phyloP scores from a whole-genome alignment of 768 basidiomycete genomes.

The Russula compacta region DNA sequence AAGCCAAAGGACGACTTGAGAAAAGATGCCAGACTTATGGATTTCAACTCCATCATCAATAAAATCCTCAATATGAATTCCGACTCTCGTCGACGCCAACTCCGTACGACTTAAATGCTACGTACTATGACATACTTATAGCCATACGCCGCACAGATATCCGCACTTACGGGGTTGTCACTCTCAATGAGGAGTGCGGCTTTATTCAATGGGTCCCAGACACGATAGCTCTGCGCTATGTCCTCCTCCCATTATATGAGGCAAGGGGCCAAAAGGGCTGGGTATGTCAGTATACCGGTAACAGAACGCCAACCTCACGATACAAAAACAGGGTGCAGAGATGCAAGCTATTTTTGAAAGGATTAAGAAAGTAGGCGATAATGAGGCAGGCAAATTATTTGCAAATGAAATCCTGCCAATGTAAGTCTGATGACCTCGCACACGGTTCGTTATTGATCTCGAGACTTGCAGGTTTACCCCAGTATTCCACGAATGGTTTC shows the following conservation, averaged over 20 bases:
- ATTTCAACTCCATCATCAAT: constrained; percentile 96
- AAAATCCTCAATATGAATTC: constrained; percentile 90
- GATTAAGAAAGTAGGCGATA: constrained; percentile 43
- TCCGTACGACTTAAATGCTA: constrained; percentile 48
- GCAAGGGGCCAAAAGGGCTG: constrained; percentile 37
- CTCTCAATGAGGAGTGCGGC: constrained; percentile 94
- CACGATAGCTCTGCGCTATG: constrained; percentile 71
- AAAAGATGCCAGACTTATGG: constrained; percentile 97
- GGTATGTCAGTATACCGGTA: constrained; percentile 31
- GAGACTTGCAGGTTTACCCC: constrained; percentile 51
- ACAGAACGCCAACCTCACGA: not conserved
- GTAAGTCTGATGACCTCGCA: constrained; percentile 32
- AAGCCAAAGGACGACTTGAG: constrained; percentile 97
- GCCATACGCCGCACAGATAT: constrained; percentile 52
- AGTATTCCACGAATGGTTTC: constrained; percentile 95
- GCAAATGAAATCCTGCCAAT: constrained; percentile 42
- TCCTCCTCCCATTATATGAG: constrained; percentile 63
- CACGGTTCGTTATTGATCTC: not conserved
- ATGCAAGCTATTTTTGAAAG: constrained; percentile 39
- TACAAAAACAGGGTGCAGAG: constrained; percentile 32
- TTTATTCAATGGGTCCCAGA: constrained; percentile 99
- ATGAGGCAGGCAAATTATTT: constrained; percentile 45
- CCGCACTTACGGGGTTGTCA: constrained; percentile 96
- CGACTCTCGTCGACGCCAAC: constrained; percentile 81
- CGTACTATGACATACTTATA: not conserved